phyloP scores from a whole-genome alignment of 768 basidiomycete species.

The Exsudoporus frostii region DNA sequence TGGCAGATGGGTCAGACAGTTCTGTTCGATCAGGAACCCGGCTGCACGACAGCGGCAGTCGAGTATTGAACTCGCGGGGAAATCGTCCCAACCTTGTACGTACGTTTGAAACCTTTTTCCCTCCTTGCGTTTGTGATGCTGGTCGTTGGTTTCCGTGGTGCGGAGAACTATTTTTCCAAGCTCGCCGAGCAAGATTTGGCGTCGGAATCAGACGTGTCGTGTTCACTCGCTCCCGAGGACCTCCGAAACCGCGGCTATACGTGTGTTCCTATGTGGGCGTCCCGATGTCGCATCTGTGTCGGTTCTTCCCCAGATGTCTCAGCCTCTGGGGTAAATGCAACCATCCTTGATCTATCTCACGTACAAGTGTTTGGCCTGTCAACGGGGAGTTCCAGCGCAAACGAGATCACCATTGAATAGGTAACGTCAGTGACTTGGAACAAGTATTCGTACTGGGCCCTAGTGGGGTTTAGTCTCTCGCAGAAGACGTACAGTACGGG shows the following conservation, averaged over 20 bases:
- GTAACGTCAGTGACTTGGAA: not conserved
- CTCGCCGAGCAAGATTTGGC: not conserved
- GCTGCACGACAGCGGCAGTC: constrained; percentile 1
- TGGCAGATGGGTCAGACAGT: not conserved
- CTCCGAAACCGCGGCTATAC: not conserved
- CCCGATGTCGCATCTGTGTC: not conserved
- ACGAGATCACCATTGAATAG: not conserved
- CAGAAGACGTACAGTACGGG: not conserved
- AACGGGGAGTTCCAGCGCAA: not conserved
- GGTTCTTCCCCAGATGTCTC: not conserved
- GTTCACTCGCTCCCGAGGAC: not conserved
- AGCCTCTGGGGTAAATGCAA: constrained; percentile 3
- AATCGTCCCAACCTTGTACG: not conserved
- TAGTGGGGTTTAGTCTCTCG: not conserved
- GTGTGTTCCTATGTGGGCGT: not conserved
- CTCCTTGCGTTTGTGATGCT: not conserved
- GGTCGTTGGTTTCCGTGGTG: not conserved
- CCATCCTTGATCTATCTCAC: not conserved
- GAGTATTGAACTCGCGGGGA: not conserved
- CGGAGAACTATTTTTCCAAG: not conserved
- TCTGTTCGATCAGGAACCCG: not conserved
- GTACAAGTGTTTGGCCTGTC: not conserved
- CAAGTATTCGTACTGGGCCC: not conserved
- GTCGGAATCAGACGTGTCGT: not conserved
- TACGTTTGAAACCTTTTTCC: not conserved